A percentile compares a stretch with the other conserved stretches of the same genome.
Evolutionary conservation across 768 basidiomycete species (phyloP).

Genomic region (Rhodotorula graminis): DNA sequence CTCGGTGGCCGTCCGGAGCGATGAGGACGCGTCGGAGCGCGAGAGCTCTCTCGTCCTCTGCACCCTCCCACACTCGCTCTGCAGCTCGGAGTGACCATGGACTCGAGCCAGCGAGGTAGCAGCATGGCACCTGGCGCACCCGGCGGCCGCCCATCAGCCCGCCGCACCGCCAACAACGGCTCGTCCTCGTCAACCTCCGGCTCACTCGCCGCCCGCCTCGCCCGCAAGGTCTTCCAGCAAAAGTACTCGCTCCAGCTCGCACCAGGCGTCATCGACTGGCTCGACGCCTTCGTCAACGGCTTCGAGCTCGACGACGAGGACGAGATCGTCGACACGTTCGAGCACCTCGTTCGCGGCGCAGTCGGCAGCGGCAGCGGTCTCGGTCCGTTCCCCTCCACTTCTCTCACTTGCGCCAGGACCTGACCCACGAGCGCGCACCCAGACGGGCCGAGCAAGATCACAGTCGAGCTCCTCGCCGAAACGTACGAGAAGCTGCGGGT

Average conservation of each 20-base stretch:
- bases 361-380: constrained; percentile 28
- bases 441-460: constrained; percentile 38
- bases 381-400: constrained; percentile 3
- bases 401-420: not conserved
- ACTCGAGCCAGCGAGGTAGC: not conserved
- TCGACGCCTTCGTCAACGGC: constrained; percentile 12
- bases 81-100: not conserved
- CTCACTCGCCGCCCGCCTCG: constrained; percentile 10
- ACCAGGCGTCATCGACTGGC: constrained; percentile 29
- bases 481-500: constrained; percentile 38
- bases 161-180: not conserved
- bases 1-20: too few relatives aligned
- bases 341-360: constrained; percentile 29
- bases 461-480: constrained; percentile 33
- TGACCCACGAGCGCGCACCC: not conserved
- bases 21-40: not conserved
- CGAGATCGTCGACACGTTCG: constrained; percentile 19
- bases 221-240: constrained; percentile 32
- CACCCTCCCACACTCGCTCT: not conserved
- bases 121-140: not conserved
- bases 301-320: constrained; percentile 26
- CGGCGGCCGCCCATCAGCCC: not conserved
- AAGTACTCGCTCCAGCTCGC: constrained; percentile 35
- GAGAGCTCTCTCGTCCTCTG: not conserved
- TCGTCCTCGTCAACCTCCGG: not conserved